A percentile compares a stretch with the other conserved stretches of the same genome.
Conservation (phyloP, 768 basidiomycete genomes). For the Leucocoprinus leucothites region DNA sequence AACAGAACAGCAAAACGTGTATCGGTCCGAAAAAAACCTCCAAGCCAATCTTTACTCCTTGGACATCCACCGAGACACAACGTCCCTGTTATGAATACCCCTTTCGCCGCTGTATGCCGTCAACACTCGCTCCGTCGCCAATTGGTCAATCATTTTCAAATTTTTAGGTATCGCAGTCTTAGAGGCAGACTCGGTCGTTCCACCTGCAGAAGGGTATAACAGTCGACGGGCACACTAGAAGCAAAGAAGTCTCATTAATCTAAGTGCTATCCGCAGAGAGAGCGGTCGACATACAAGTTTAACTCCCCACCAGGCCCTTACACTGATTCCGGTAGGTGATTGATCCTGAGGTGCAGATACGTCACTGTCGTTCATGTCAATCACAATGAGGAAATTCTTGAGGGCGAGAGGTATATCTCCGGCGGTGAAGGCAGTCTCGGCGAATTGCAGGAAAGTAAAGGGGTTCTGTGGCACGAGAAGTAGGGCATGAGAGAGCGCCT, state of each 20-base stretch:
- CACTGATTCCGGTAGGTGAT: constrained; percentile 50
- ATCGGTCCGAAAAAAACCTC: not conserved
- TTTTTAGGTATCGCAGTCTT: constrained; percentile 56
- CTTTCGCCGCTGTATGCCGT: constrained; percentile 54
- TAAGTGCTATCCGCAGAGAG: not conserved
- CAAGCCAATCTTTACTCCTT: constrained; percentile 14
- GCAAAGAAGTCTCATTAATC: not conserved
- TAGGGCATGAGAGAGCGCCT: constrained; percentile 78
- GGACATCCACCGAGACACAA: constrained; percentile 45
- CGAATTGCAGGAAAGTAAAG: constrained; percentile 78
- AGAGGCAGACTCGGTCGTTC: constrained; percentile 47
- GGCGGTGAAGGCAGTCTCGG: constrained; percentile 84
- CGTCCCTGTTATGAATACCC: constrained; percentile 37
- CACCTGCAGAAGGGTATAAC: constrained; percentile 30
- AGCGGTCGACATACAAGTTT: constrained; percentile 58
- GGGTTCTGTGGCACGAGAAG: constrained; percentile 85
- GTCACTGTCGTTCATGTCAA: constrained; percentile 74
- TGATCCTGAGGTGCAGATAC: constrained; percentile 37
- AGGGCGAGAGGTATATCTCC: constrained; percentile 73
- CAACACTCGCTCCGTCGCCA: constrained; percentile 70
- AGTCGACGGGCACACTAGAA: constrained; percentile 60
- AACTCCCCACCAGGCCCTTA: constrained; percentile 82
- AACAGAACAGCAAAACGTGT: not conserved
- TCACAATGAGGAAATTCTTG: constrained; percentile 73
- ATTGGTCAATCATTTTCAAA: constrained; percentile 58